A percentile compares a stretch with the other conserved stretches of the same genome.
phyloP scores from a whole-genome alignment of 2,329 filamentous ascomycete species.

The Phyllosticta citrichinensis region DNA sequence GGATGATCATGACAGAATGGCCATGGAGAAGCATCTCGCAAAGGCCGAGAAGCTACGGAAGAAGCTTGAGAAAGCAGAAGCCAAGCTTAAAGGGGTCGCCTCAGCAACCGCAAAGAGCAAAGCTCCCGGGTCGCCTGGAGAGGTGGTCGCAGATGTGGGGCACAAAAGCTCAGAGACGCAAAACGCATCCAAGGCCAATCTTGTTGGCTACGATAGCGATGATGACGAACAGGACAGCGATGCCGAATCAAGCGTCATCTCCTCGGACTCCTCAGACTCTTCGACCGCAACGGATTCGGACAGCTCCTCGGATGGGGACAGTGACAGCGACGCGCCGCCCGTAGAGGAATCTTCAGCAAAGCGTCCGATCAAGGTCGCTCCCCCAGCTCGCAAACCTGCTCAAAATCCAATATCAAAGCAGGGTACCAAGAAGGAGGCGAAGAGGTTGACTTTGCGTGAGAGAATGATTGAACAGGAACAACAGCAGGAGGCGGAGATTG shows the following conservation, averaged over 20 bases:
- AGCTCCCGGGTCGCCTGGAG: not conserved
- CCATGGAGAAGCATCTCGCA: constrained; percentile 9
- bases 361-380: constrained; percentile 6
- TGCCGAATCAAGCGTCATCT: constrained; percentile 21
- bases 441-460: constrained; percentile 10
- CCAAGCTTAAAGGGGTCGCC: constrained; percentile 7
- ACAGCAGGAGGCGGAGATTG: constrained; percentile 31
- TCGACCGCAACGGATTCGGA: constrained; percentile 13
- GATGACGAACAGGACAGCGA: constrained; percentile 15
- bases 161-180: not conserved
- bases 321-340: constrained; percentile 26
- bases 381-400: constrained; percentile 3
- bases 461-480: constrained; percentile 36
- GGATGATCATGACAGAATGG: constrained; percentile 4
- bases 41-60: constrained; percentile 26
- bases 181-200: constrained; percentile 14
- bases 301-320: constrained; percentile 13
- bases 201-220: constrained; percentile 25
- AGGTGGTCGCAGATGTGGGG: not conserved
- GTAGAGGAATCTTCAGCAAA: constrained; percentile 25
- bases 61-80: constrained; percentile 20
- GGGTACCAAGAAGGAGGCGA: not conserved
- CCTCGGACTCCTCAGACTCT: constrained; percentile 17
- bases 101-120: not conserved
- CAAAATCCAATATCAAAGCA: constrained; percentile 9